Evolutionary conservation across 257 asterid species (phyloP).

Genomic region (Nicotiana tomentosiformis): DNA sequence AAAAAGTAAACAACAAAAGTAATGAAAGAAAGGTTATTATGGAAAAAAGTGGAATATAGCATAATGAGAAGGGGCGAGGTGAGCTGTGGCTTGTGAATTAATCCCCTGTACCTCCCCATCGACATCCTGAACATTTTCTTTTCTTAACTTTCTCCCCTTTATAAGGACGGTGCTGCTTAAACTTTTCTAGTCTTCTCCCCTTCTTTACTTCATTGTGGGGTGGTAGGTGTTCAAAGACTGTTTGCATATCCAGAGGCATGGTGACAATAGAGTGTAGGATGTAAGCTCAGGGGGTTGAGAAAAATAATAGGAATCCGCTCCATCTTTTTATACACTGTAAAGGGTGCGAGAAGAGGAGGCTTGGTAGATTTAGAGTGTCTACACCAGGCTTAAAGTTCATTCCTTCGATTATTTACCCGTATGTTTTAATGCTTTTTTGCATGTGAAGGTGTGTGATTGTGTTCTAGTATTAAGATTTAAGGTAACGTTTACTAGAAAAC

Average conservation of each 20-base stretch:
- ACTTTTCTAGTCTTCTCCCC: neutral
- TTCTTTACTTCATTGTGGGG: neutral
- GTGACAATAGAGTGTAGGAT: neutral
- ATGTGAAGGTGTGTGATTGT: slow-evolving; percentile 5
- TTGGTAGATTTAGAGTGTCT: neutral
- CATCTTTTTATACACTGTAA: neutral
- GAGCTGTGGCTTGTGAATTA: neutral
- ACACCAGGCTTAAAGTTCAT: neutral
- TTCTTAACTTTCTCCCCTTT: neutral
- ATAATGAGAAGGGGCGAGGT: neutral
- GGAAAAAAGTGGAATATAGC: neutral
- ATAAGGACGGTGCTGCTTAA: neutral
- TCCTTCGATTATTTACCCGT: neutral
- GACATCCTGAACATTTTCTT: neutral
- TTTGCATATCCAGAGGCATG: neutral
- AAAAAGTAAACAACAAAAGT: neutral
- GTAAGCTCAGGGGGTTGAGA: neutral
- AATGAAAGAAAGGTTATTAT: neutral
- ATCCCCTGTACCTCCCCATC: neutral
- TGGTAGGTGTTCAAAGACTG: neutral
- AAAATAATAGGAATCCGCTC: neutral
- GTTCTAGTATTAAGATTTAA: neutral
- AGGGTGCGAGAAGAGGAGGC: neutral
- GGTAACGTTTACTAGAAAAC: neutral
- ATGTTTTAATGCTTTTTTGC: neutral